phyloP scores from a whole-genome alignment of 805 yeast genomes.

The Saccharomycopsis babjevae region DNA sequence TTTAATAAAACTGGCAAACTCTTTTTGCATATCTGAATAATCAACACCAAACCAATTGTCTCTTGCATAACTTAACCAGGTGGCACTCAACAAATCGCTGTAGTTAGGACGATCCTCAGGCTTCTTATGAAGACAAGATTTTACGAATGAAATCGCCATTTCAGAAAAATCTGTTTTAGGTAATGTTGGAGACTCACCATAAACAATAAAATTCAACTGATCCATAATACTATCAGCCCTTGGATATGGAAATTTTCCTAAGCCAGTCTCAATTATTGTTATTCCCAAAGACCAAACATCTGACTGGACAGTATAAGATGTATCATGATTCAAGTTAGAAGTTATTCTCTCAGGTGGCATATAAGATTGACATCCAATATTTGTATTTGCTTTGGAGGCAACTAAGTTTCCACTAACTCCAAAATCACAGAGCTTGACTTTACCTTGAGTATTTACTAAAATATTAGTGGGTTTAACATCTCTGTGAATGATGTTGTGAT shows the following conservation, averaged over 20 bases:
- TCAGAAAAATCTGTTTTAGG: slow-evolving; percentile 52
- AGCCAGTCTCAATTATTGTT: slow-evolving; percentile 76
- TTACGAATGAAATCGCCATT: slow-evolving; percentile 78
- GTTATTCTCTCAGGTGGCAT: slow-evolving; percentile 98
- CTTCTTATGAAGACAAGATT: slow-evolving; percentile 63
- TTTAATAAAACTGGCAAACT: slow-evolving; percentile 25
- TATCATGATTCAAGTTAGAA: slow-evolving; percentile 54
- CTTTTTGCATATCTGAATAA: slow-evolving; percentile 4
- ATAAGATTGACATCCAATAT: slow-evolving; percentile 94
- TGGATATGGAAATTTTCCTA: slow-evolving; percentile 93
- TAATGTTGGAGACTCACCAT: slow-evolving; percentile 81
- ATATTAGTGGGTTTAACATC: slow-evolving; percentile 97
- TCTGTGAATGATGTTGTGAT: slow-evolving; percentile 86
- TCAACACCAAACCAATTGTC: slow-evolving; percentile 22
- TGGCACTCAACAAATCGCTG: slow-evolving; percentile 61
- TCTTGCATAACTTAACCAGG: slow-evolving; percentile 50
- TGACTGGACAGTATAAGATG: slow-evolving; percentile 82
- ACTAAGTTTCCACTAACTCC: slow-evolving; percentile 95
- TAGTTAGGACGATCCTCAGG: slow-evolving; percentile 80
- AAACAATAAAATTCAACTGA: slow-evolving; percentile 93
- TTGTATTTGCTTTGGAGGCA: slow-evolving; percentile 89
- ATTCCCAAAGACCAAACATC: slow-evolving; percentile 95
- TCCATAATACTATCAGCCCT: slow-evolving; percentile 87
- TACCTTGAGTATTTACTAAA: slow-evolving; percentile 72
- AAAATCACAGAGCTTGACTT: slow-evolving; percentile 86